Percentiles rank a stretch among this genome's conserved stretches.
Conservation (phyloP, 1,284 basidiomycete genomes). For the Phellinidium pouzarii region DNA sequence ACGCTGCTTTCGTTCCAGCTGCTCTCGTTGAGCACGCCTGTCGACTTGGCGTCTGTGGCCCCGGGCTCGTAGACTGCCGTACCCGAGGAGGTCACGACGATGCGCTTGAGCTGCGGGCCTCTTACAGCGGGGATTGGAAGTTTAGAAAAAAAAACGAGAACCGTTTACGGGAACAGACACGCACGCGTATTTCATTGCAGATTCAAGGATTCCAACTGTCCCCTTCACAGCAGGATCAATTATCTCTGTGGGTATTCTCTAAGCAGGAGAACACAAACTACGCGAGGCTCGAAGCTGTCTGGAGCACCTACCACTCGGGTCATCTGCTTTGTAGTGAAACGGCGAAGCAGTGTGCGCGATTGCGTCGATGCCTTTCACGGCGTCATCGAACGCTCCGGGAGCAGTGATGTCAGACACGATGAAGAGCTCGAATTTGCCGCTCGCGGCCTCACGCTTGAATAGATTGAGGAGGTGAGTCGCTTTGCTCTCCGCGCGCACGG, state of each 20-base stretch:
- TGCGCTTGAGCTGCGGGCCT: slow-evolving; percentile 15
- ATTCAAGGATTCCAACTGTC: slow-evolving; percentile 16
- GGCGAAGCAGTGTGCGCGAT: slow-evolving; percentile 46
- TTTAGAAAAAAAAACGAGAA: not conserved
- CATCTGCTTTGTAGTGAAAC: slow-evolving; percentile 30
- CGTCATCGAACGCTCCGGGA: slow-evolving; percentile 57
- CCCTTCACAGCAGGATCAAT: slow-evolving; percentile 18
- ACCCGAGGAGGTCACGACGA: slow-evolving; percentile 14
- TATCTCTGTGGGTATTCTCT: slow-evolving; percentile 11
- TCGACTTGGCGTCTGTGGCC: too few relatives aligned
- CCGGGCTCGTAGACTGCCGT: slow-evolving; percentile 9
- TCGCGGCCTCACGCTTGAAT: slow-evolving; percentile 25
- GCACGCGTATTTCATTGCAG: slow-evolving; percentile 15
- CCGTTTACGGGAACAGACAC: not conserved
- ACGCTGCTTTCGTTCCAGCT: slow-evolving; percentile 18
- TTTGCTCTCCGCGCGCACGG: slow-evolving; percentile 47
- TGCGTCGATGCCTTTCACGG: slow-evolving; percentile 58
- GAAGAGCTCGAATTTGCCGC: slow-evolving; percentile 15
- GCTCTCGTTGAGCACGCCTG: slow-evolving; percentile 12
- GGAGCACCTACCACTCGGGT: slow-evolving; percentile 28
- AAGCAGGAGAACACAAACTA: not conserved
- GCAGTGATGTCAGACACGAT: slow-evolving; percentile 16
- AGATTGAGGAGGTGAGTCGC: slow-evolving; percentile 37
- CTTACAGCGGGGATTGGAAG: not conserved
- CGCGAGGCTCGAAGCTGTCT: not conserved